phyloP scores from a whole-genome alignment of 225 moss, liverwort and hornwort genomes.

The Polytrichum commune region DNA sequence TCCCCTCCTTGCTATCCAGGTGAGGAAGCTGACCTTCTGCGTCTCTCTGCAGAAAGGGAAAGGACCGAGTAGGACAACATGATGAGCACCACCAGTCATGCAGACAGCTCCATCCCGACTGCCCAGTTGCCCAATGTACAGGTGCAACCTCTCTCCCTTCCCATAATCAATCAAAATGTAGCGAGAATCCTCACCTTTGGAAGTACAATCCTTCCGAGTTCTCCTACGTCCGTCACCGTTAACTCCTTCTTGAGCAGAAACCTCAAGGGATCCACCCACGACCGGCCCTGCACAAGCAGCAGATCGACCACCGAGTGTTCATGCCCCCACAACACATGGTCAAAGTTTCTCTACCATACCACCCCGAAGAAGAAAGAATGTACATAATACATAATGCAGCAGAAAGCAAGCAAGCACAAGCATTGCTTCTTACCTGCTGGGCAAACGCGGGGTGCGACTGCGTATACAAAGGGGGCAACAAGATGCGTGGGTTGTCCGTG shows the following conservation, averaged over 20 bases:
- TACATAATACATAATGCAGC: background rate
- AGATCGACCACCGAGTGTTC: background rate
- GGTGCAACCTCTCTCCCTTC: background rate
- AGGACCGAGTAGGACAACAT: background rate
- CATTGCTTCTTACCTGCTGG: conserved; percentile 9
- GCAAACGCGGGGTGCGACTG: conserved; percentile 1
- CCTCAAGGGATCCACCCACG: conserved; percentile 47
- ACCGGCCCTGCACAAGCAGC: conserved; percentile 18
- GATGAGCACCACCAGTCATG: background rate
- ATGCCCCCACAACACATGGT: background rate
- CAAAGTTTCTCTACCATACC: background rate
- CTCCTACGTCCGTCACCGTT: conserved; percentile 79
- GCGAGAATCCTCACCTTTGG: conserved; percentile 56
- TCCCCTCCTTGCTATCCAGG: conserved; percentile 71
- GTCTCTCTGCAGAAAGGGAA: conserved; percentile 49
- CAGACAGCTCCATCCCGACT: background rate
- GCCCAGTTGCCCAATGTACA: background rate
- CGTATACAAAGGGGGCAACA: conserved; percentile 14
- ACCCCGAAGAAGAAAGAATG: background rate
- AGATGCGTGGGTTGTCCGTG: conserved; percentile 4
- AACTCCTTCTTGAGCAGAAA: conserved; percentile 70
- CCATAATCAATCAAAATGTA: background rate
- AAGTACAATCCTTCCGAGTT: conserved; percentile 83
- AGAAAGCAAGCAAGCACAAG: background rate
- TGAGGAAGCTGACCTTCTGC: conserved; percentile 81